Conservation (phyloP, 2,329 filamentous ascomycete species). For the Zasmidium cellare region DNA sequence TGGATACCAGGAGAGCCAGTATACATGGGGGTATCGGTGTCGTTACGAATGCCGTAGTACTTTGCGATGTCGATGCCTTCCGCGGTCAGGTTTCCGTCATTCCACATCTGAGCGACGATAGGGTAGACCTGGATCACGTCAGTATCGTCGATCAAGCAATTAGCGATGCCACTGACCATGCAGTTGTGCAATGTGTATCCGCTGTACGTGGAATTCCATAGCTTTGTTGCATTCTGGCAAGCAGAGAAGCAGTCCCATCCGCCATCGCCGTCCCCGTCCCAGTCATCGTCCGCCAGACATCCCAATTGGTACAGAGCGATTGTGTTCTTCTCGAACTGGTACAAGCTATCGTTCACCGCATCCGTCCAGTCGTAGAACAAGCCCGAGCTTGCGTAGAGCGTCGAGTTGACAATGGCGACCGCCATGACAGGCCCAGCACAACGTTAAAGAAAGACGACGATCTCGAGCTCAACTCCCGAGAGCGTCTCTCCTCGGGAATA, state of each 20-base stretch:
- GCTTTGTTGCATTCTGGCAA: background rate
- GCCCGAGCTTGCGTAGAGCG: background rate
- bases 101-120: background rate
- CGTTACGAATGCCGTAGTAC: background rate
- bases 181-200: slow-evolving; percentile 2
- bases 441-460: background rate
- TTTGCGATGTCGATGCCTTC: background rate
- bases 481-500: background rate
- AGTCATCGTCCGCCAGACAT: background rate
- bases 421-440: background rate
- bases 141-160: background rate
- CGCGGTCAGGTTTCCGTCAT: background rate
- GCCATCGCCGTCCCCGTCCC: background rate
- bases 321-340: background rate
- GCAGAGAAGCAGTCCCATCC: background rate
- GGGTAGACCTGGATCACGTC: background rate
- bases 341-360: background rate
- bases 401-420: background rate
- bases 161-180: background rate
- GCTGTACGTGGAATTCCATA: background rate
- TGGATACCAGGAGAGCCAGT: background rate
- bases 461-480: background rate
- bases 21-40: background rate
- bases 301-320: background rate
- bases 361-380: background rate